These are phyloP conservation scores for Aspergillus sclerotioniger DNA, from an alignment of 495 filamentous ascomycete species.

Conservation along the genomic window DNA sequence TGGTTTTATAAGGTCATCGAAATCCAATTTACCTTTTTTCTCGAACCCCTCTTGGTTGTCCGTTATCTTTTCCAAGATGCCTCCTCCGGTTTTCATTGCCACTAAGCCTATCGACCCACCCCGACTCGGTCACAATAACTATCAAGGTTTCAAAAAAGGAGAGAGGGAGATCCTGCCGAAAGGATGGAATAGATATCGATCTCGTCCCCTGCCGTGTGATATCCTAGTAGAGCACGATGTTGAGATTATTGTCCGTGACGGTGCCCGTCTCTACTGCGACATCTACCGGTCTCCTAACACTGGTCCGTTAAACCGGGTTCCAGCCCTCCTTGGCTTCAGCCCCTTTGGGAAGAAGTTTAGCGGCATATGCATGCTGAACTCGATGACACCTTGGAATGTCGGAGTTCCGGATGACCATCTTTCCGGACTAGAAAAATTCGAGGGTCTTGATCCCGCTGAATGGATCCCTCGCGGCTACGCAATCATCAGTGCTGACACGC, in stretches of 20 bases:
- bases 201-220: slow-evolving; percentile 21
- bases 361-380: slow-evolving; percentile 25
- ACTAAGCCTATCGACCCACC: too few relatives aligned
- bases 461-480: slow-evolving; percentile 43
- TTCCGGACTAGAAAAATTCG: slow-evolving; percentile 41
- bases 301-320: slow-evolving; percentile 17
- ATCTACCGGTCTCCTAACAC: slow-evolving; percentile 31
- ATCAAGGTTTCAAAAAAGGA: too few relatives aligned
- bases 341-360: slow-evolving; percentile 40
- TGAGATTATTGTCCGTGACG: slow-evolving; percentile 32
- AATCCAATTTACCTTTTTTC: too few relatives aligned
- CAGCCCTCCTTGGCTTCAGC: slow-evolving; percentile 36
- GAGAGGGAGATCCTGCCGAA: slow-evolving; percentile 21
- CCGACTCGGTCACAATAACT: too few relatives aligned
- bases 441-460: slow-evolving; percentile 43
- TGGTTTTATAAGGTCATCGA: too few relatives aligned
- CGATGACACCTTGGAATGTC: slow-evolving; percentile 13
- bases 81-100: too few relatives aligned
- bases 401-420: slow-evolving; percentile 26
- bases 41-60: too few relatives aligned
- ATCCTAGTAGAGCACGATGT: slow-evolving; percentile 30
- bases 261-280: slow-evolving; percentile 31
- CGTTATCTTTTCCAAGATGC: too few relatives aligned
- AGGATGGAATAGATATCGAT: slow-evolving; percentile 22
- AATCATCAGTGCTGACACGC: slow-evolving; percentile 42